Evolutionary conservation across 257 asterid species (phyloP), one percentile per base, ranked within the genome.

Genomic region (Solanum bulbocastanum): DNA sequence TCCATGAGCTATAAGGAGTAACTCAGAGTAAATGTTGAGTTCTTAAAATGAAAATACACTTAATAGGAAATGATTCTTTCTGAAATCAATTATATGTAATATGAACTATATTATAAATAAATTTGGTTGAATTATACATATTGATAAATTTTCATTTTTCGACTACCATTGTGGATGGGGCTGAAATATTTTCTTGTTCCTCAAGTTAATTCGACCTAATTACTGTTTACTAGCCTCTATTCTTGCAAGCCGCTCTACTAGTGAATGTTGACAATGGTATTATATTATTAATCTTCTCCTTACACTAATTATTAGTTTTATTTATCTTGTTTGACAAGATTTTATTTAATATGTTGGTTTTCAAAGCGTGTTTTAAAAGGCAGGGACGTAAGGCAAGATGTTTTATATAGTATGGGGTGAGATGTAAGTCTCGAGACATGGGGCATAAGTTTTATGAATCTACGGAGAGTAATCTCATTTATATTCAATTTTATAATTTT

Each of bases 291-390:
- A 46, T 81, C 18, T 30, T 44, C 10, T 44, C 40, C 6, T 5
- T 30, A 8, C 5, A 16, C 68, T 49, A 5, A 46, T 49, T 81
- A 20, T 81, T 81, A 18, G 10, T 79, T 79, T 79, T 16, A 16
- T 42, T 42, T 79, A 30, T 18, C 85, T 81, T 81, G 69, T 81
- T 81, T 81, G 85, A 81, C 69, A 81, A 81, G 85, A 3, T 81
- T 49, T 56, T 44, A 16, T 46, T 18, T 6, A 18, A 30, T 18
- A 81, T 49, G 40, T 18, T 10, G 30, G 18, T 81, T 16, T 40
- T 30, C 42, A 0, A 52, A 52, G 62, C 6, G 23, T 16, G 23
- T 52, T 52, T 52, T 16, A 16, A 52, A 52, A 52, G 62, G 1
- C 3, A 2, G 10, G 8, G 1, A 2, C 4, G 23, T 16, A 0